These are phyloP conservation scores for Wickerhamomyces alni DNA, from an alignment of 805 yeast genomes.

Conservation along the genomic window DNA sequence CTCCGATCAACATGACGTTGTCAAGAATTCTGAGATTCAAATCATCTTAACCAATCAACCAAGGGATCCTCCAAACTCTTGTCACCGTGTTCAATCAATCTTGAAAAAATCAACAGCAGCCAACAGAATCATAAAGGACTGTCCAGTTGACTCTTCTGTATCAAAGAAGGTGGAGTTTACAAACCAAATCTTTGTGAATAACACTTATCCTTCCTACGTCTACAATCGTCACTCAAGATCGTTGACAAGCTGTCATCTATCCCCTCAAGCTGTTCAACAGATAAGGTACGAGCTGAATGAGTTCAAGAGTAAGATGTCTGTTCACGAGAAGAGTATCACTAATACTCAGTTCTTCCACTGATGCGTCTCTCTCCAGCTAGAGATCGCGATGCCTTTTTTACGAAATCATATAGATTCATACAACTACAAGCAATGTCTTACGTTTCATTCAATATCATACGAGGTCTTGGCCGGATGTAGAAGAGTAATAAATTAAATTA, in stretches of 20 bases:
- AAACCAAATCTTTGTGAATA: slow-evolving; percentile 40
- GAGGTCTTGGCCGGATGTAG: too few species aligned
- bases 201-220: slow-evolving; percentile 44
- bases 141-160: not conserved
- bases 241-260: slow-evolving; percentile 35
- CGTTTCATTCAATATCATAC: too few species aligned
- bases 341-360: slow-evolving; percentile 60
- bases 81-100: slow-evolving; percentile 2
- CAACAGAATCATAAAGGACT: not conserved
- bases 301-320: slow-evolving; percentile 64
- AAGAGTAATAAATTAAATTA: too few species aligned
- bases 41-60: slow-evolving; percentile 11
- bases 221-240: slow-evolving; percentile 50
- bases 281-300: slow-evolving; percentile 62
- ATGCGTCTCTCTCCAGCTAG: not conserved
- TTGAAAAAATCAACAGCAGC: not conserved
- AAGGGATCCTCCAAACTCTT: slow-evolving; percentile 4
- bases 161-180: slow-evolving; percentile 37
- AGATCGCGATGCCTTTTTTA: too few species aligned
- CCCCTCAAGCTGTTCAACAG: slow-evolving; percentile 43
- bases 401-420: too few species aligned
- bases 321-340: slow-evolving; percentile 52
- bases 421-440: too few species aligned
- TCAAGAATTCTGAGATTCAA: slow-evolving; percentile 9
- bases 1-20: not conserved